Evolutionary conservation across 495 filamentous ascomycete species (phyloP).

Genomic region (Aspergillus baeticus): DNA sequence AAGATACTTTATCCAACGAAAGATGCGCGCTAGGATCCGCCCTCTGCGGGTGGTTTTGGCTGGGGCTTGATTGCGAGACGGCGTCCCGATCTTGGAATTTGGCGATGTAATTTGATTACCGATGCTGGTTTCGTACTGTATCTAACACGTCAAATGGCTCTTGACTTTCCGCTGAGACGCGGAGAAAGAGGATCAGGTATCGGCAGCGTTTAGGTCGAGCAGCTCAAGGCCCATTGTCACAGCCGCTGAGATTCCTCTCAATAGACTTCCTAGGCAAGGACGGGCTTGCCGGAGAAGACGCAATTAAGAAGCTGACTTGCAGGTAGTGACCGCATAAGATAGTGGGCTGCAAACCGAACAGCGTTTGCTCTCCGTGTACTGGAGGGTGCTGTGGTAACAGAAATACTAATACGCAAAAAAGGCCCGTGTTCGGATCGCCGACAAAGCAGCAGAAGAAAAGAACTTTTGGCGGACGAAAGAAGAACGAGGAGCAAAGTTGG

Average conservation of each 20-base stretch:
- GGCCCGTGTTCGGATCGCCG: slow-evolving; percentile 12
- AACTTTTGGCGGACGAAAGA: slow-evolving; percentile 5
- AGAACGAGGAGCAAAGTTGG: slow-evolving; percentile 12
- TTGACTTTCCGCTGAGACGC: background rate
- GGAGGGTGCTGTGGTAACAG: background rate
- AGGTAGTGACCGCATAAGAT: background rate
- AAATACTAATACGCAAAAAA: slow-evolving; percentile 13
- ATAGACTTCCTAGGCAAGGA: too few species aligned
- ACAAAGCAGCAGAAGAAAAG: slow-evolving; percentile 6
- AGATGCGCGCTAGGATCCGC: too few species aligned
- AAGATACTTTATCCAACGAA: too few species aligned
- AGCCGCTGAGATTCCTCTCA: too few species aligned
- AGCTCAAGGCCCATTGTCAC: too few species aligned
- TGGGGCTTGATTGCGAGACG: background rate
- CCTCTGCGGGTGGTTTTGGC: too few species aligned
- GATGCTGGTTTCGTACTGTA: background rate
- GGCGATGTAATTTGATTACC: slow-evolving; percentile 6
- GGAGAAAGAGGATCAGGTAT: background rate
- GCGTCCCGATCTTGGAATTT: slow-evolving; percentile 5
- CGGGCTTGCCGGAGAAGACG: too few species aligned
- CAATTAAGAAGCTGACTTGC: background rate
- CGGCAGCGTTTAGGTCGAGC: too few species aligned
- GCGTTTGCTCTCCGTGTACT: background rate
- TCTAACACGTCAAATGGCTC: background rate
- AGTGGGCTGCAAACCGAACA: slow-evolving; percentile 3